Base-by-base conservation (phyloP, 2,329 filamentous ascomycete genomes). In the Thelonectria blattea region DNA sequence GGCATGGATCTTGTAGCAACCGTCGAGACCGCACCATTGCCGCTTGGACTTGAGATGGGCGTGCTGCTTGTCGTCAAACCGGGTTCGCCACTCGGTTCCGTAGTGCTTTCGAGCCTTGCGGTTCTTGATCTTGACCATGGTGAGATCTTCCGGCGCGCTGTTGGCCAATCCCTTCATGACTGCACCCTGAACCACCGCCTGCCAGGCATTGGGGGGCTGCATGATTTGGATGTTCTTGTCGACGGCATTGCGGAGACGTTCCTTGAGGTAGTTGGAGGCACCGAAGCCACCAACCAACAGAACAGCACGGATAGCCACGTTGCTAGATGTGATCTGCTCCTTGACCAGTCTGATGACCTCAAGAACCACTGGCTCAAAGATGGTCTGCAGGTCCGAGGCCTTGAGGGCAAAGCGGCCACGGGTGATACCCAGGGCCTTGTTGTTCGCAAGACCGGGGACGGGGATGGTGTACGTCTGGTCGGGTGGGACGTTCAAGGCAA, bases 211-310 rank as follows among this genome's bases (percentile, higher is more conserved):
- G 5, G 75, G 73, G 0, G 81, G 80, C 60, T 81, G 80, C 62
- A 83, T 68, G 51, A 84, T 75, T 56, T 77, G 70, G 17, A 80
- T 73, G 1, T 68, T 68, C 18, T 63, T 62, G 32, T 72, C 71
- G 17, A 81, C 67, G 0, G 74, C 65, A 52, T 72, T 66, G 50
- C 73, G 69, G 9, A 83, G 67, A 14, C 76, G 70, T 61, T 79
- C 72, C 61, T 78, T 77, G 30, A 82, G 73, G 62, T 81, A 81
- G 48, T 72, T 75, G n/a, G 76, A 80, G n/a, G 74, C 72, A 12
- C 80, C 78, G 50, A 81, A 82, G 1, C 80, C 80, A 39, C 79
- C 80, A 22, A 82, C 79, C 5, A 82, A 70, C 4, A 82, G 70
- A 39, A 82, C 74, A 37, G 77, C 77, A 22, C 74, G 73, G 60